These are phyloP conservation scores for Opeltia flavorubescens DNA, from an alignment of 495 filamentous ascomycete genomes.

Conservation along the genomic window DNA sequence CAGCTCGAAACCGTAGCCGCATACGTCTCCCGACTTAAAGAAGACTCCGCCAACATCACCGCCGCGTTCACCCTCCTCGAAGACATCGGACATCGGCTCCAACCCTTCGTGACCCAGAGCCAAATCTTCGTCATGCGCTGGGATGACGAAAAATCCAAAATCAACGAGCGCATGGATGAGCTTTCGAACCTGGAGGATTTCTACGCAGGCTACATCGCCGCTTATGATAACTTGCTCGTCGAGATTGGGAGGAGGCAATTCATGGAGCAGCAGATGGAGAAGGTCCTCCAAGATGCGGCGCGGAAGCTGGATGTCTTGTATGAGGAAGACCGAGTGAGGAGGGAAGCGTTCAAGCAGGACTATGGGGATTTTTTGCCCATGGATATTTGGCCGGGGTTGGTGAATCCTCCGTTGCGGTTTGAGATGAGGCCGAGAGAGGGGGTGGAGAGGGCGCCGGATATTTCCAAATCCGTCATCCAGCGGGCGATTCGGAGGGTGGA, in stretches of 20 bases:
- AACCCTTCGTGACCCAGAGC: conserved; percentile 53
- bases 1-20: conserved; percentile 36
- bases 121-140: conserved; percentile 60
- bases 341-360: conserved; percentile 67
- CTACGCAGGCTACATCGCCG: conserved; percentile 70
- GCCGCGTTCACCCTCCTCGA: conserved; percentile 53
- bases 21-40: conserved; percentile 34
- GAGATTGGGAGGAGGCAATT: conserved; percentile 63
- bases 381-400: conserved; percentile 76
- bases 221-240: conserved; percentile 70
- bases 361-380: conserved; percentile 75
- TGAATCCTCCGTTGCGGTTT: conserved; percentile 43
- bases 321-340: conserved; percentile 54
- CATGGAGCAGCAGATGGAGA: conserved; percentile 57
- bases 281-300: conserved; percentile 59
- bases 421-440: conserved; percentile 23
- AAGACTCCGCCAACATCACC: conserved; percentile 37
- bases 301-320: conserved; percentile 62
- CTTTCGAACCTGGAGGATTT: conserved; percentile 59
- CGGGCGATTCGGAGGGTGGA: conserved; percentile 12
- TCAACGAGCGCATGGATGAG: conserved; percentile 52
- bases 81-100: conserved; percentile 46
- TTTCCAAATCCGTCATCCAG: conserved; percentile 16
- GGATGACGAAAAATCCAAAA: conserved; percentile 55
- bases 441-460: conserved; percentile 14